Evolutionary conservation across 192 early-diverging fungal species (phyloP).

Genomic region (Entophlyctis luteolus): DNA sequence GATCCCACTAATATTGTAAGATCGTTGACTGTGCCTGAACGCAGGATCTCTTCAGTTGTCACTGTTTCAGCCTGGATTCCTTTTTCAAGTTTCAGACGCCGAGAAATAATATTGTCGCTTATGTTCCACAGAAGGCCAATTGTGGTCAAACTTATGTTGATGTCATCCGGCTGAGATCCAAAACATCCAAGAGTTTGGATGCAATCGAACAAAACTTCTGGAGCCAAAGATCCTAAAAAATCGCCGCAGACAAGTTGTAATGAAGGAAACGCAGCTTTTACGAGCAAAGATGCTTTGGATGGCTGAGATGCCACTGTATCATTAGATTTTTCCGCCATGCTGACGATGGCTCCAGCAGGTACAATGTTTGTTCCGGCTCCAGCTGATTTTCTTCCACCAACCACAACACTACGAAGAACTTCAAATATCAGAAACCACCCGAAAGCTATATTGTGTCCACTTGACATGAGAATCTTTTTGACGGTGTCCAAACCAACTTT

Average conservation of each 20-base stretch:
- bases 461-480: slow-evolving; percentile 68
- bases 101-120: slow-evolving; percentile 80
- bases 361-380: background rate
- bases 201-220: slow-evolving; percentile 71
- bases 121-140: slow-evolving; percentile 90
- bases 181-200: slow-evolving; percentile 77
- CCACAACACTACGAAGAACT: slow-evolving; percentile 64
- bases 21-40: background rate
- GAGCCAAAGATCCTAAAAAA: slow-evolving; percentile 76
- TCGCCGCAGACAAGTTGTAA: slow-evolving; percentile 94
- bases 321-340: background rate
- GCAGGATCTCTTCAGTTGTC: background rate
- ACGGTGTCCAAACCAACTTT: slow-evolving; percentile 83
- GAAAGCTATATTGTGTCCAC: slow-evolving; percentile 77
- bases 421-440: slow-evolving; percentile 91
- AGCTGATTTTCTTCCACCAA: background rate
- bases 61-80: background rate
- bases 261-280: slow-evolving; percentile 84
- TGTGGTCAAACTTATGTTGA: slow-evolving; percentile 92
- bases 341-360: slow-evolving; percentile 4
- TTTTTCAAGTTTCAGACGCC: slow-evolving; percentile 56
- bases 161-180: slow-evolving; percentile 78
- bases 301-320: background rate
- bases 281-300: slow-evolving; percentile 39
- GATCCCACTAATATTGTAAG: background rate